Evolutionary conservation across 768 basidiomycete species (phyloP), one percentile per base, ranked within the genome.

Genomic region (Cyclocybe cylindracea): DNA sequence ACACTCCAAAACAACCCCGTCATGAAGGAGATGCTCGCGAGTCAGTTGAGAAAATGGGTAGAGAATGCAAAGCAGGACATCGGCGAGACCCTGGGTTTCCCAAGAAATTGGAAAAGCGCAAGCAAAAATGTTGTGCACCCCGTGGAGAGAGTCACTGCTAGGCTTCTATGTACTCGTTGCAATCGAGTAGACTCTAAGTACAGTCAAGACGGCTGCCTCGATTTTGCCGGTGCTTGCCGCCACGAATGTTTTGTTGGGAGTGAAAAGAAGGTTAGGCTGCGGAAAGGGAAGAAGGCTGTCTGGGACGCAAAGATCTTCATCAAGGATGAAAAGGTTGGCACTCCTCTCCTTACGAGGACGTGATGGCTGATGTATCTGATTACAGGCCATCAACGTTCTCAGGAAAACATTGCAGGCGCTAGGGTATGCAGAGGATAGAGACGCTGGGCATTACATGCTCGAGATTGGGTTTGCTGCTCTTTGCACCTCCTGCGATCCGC

Each of bases 151-250:
- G 50, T 84, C 10, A 82, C 79, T 4, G 83, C 85, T 0, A 67
- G 81, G 18, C 89, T 86, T 66, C 63, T 68, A 24, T 91, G 88
- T 61, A 75, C 65, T 48, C 57, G 59, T 36, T 91, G 89, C 59
- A 56, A 72, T 10, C 69, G 63, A 7, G 65, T 75, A 1, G 64
- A 60, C 11, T 39, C 32, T 4, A 61, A 57, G 37, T 72, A 76
- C 55, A 64, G 59, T 32, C 67, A 65, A 18, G 74, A 78, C 37
- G 70, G 57, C 29, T 80, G 81, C 58, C 66, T 89, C 45, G 78
- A 83, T 59, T 85, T 86, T 51, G 68, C 65, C 8, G 80, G 74
- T 3, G 85, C 78, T 3, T 89, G 86, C 64, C 68, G 66, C 37
- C 88, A 90, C 57, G 66, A 74, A 18, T 91, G 88, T 61, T n/a